phyloP scores from a whole-genome alignment of 1,284 basidiomycete species.

The Mycosarcoma mackinlayi region DNA sequence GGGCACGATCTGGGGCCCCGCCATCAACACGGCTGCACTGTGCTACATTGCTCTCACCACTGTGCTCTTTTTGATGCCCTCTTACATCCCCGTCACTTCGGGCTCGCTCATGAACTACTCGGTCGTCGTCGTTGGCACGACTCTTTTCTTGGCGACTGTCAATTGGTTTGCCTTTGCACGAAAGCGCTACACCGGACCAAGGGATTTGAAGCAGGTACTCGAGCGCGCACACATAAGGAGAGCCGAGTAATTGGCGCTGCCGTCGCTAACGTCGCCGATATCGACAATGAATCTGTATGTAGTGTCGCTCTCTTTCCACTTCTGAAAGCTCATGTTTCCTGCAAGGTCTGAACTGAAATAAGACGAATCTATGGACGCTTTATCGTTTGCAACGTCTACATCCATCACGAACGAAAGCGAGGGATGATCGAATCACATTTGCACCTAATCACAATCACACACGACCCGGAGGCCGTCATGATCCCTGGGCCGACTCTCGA shows the following conservation, averaged over 20 bases:
- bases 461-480: too few relatives aligned
- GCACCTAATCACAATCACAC: too few relatives aligned
- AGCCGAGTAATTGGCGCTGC: conserved; percentile 5
- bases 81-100: conserved; percentile 29
- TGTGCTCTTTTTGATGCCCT: conserved; percentile 40
- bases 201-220: conserved; percentile 16
- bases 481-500: too few relatives aligned
- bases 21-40: conserved; percentile 31
- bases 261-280: neutral
- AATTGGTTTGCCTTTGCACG: conserved; percentile 43
- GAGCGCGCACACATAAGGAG: conserved; percentile 15
- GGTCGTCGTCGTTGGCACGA: conserved; percentile 27
- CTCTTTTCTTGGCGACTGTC: conserved; percentile 15
- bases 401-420: too few relatives aligned
- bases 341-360: too few relatives aligned
- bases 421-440: too few relatives aligned
- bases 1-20: conserved; percentile 25
- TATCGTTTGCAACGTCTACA: too few relatives aligned
- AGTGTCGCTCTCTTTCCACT: too few relatives aligned
- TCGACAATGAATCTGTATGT: neutral
- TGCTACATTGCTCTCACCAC: conserved; percentile 40
- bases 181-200: conserved; percentile 19
- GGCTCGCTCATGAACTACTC: conserved; percentile 40
- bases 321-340: too few relatives aligned
- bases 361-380: too few relatives aligned